Base-by-base conservation (phyloP, 352 stramenopile species). In the Nothophytophthora sp. region DNA sequence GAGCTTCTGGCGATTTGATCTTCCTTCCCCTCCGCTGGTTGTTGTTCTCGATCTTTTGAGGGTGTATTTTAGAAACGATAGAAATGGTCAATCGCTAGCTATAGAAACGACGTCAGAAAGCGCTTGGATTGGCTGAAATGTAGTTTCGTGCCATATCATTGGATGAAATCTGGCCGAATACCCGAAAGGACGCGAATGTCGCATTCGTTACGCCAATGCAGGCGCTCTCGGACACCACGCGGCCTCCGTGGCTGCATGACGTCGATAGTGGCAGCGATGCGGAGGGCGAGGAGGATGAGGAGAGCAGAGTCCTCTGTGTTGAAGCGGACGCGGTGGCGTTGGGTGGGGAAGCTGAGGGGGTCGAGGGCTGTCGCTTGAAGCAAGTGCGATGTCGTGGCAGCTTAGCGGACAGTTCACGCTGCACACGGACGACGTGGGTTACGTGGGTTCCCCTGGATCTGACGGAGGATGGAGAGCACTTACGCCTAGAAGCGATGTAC, bases 241-340 rank as follows among this genome's bases (percentile, higher is more conserved):
- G 19, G 32, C 20, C 53, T 22, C 54, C 30, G 34, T 63, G 46
- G 54, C 40, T 63, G 13, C 52, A 63, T 11, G 33, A n/a, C n/a
- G n/a, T 46, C 28, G 47, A 55, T 4, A 39, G 37, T 6, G 28
- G 27, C 16, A 22, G 18, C 35, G 9, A 29, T 19, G 38, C n/a
- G n/a, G n/a, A n/a, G n/a, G n/a, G 32, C 19, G 29, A 34, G 6
- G 37, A 30, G 2, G 24, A 25, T 4, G 29, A n/a, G 20, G 38
- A 45, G 24, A 8, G n/a, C 1, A 15, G 34, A 46, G 4, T 16
- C n/a, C 4, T 16, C 13, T 27, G 10, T 43, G 7, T 3, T 28
- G 3, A 22, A 1, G n/a, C n/a, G 25, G 33, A n/a, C 0, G 0
- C n/a, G 12, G 5, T 15, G 20, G 5, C 15, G 29, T 9, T 38